Percentiles rank a stretch among this genome's conserved stretches.
phyloP scores from a whole-genome alignment of 495 filamentous ascomycete species.

The Neurospora sp. region DNA sequence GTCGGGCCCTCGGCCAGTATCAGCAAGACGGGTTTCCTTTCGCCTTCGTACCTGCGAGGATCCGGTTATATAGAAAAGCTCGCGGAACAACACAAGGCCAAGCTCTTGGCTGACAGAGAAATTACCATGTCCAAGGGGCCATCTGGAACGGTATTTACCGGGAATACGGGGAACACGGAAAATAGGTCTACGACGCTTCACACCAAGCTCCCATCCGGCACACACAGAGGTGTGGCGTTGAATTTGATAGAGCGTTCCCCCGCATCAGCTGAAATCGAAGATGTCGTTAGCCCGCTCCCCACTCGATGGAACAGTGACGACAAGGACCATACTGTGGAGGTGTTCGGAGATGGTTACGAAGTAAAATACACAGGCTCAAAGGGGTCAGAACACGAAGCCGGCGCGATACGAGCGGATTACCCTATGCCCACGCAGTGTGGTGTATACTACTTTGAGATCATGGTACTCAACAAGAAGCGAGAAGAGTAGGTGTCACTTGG shows the following conservation, averaged over 20 bases:
- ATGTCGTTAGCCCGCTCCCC: slow-evolving; percentile 57
- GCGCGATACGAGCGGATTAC: slow-evolving; percentile 73
- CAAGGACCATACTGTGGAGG: slow-evolving; percentile 62
- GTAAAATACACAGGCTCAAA: slow-evolving; percentile 53
- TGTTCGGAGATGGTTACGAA: slow-evolving; percentile 65
- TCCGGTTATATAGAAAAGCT: slow-evolving; percentile 70
- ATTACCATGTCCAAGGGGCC: slow-evolving; percentile 43
- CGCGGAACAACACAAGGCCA: slow-evolving; percentile 56
- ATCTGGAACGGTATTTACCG: background rate
- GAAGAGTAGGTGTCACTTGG: slow-evolving; percentile 61
- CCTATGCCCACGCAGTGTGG: slow-evolving; percentile 88
- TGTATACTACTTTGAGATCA: slow-evolving; percentile 94
- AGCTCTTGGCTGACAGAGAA: slow-evolving; percentile 30
- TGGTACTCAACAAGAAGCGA: slow-evolving; percentile 71
- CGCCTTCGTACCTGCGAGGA: slow-evolving; percentile 68
- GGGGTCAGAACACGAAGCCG: slow-evolving; percentile 63
- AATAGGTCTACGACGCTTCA: background rate
- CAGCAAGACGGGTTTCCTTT: slow-evolving; percentile 45
- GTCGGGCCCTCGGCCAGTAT: slow-evolving; percentile 14
- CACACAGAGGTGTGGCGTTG: slow-evolving; percentile 50
- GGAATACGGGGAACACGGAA: background rate
- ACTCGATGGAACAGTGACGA: slow-evolving; percentile 74
- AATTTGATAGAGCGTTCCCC: background rate
- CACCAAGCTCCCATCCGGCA: slow-evolving; percentile 42
- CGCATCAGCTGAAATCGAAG: slow-evolving; percentile 21